phyloP scores from a whole-genome alignment of 306 rosid species.

The Cicer pinnatifidum region DNA sequence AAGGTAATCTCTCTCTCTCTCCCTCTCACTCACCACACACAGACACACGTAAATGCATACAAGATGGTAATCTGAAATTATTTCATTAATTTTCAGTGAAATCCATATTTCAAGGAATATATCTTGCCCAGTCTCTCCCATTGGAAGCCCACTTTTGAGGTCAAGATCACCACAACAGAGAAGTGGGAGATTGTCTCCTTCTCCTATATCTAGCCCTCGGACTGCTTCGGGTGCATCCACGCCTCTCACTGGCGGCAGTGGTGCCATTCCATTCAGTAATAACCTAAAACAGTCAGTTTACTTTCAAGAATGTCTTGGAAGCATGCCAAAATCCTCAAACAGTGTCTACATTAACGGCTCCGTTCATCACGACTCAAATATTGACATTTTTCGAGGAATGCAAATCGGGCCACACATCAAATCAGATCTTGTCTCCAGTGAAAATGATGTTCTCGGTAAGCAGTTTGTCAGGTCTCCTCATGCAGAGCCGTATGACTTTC shows the following conservation, averaged over 20 bases:
- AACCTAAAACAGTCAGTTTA: constrained; percentile 62
- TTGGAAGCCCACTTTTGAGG: constrained; percentile 95
- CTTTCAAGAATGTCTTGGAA: constrained; percentile 80
- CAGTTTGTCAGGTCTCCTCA: constrained; percentile 58
- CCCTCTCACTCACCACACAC: not conserved
- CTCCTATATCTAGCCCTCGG: constrained; percentile 96
- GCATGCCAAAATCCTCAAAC: constrained; percentile 66
- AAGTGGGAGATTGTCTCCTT: constrained; percentile 90
- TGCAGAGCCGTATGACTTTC: constrained; percentile 70
- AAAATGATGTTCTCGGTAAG: constrained; percentile 65
- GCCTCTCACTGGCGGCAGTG: constrained; percentile 79
- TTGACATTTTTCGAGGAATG: constrained; percentile 76
- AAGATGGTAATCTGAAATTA: constrained; percentile 48
- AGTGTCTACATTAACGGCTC: constrained; percentile 57
- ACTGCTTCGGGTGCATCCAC: constrained; percentile 94
- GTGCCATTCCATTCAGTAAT: constrained; percentile 73
- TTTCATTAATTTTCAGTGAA: constrained; percentile 67
- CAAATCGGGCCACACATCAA: constrained; percentile 74
- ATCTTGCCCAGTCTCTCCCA: constrained; percentile 97
- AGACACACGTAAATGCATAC: not conserved
- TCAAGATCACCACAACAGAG: constrained; percentile 90
- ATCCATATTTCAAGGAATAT: constrained; percentile 76
- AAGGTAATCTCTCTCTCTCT: constrained; percentile 61
- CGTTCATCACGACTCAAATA: constrained; percentile 66
- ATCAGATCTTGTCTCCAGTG: constrained; percentile 65